These are phyloP conservation scores for Clonostachys rhizophaga DNA, from an alignment of 2,329 filamentous ascomycete genomes.

Conservation along the genomic window DNA sequence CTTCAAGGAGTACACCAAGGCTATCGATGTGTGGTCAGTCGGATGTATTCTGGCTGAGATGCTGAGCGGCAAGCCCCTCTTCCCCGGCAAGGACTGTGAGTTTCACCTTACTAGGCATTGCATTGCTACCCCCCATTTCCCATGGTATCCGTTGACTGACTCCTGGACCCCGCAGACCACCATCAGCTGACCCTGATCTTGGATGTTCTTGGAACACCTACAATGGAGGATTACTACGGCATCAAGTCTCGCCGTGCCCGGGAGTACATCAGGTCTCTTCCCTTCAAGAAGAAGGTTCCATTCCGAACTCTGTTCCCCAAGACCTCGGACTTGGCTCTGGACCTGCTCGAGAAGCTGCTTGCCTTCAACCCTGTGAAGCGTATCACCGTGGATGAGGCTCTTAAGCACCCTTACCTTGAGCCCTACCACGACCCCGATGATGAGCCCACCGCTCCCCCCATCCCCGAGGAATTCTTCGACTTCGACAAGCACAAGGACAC, in stretches of 20 bases:
- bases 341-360: slow-evolving; percentile 90
- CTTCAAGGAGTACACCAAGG: slow-evolving; percentile 99
- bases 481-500: slow-evolving; percentile 99
- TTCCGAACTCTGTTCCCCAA: slow-evolving; percentile 97
- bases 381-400: slow-evolving; percentile 94
- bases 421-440: slow-evolving; percentile 99
- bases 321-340: slow-evolving; percentile 94
- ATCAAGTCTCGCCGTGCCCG: slow-evolving; percentile 97
- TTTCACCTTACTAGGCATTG: slow-evolving; percentile 11
- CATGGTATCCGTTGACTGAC: background rate
- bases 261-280: slow-evolving; percentile 96
- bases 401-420: slow-evolving; percentile 97
- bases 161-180: slow-evolving; percentile 59
- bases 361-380: slow-evolving; percentile 99
- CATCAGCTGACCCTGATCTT: slow-evolving; percentile 96
- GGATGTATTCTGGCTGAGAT: slow-evolving; percentile 98
- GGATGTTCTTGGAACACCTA: slow-evolving; percentile 94
- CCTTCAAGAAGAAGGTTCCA: slow-evolving; percentile 99
- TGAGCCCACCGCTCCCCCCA: slow-evolving; percentile 92
- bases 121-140: background rate
- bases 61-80: slow-evolving; percentile 96
- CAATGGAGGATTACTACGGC: slow-evolving; percentile 99
- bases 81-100: slow-evolving; percentile 97
- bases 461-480: slow-evolving; percentile 98
- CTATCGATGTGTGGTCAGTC: slow-evolving; percentile 98